Base-by-base conservation (phyloP, 2,329 filamentous ascomycete genomes). In the Exophiala sp. region DNA sequence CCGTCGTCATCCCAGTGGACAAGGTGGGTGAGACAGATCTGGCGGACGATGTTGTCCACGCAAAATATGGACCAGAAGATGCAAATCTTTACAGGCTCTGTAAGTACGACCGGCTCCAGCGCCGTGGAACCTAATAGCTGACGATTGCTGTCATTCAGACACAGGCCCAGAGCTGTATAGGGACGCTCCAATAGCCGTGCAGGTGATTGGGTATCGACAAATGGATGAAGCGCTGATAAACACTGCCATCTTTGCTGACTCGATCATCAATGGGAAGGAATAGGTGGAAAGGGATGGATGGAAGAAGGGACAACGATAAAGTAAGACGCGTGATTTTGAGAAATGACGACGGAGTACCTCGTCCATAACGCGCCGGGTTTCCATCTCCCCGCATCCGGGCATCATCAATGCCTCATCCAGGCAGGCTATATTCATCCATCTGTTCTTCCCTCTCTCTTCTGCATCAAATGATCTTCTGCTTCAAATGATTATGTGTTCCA, bases 1-100 rank as follows among this genome's bases (percentile, higher is more conserved):
- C 76, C 8, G 66, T 80, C 2, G 76, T 83, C 0, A 86, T 88
- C 63, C 85, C 85, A 0, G 75, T 85, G 0, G 70, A 82, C 2
- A 65, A 66, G 2, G 75, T 84, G 49, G 63, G 55, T 0, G 68
- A 75, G 48, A 63, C 62, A 1, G 83, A 86, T 67, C 77, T 80
- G 58, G 47, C 16, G 11, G 55, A 58, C 43, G 51, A 55, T 7
- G 60, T 67, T 6, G 77, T 80, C 60, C 46, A 50, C 35, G 55
- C 55, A 12, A 54, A 52, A 45, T 55, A 55, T 14, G 55, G 55
- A 11, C 39, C 36, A 6, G 47, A 52, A 12, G 55, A 58, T 48
- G 55, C 47, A 16, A 32, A 39, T 10, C 29, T 58, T 18, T 58
- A 58, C 32, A 54, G 42, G 16, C 48, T 55, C 16, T 55, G 53